Conservation (phyloP, 1,139 yeast species). For the Hemisphaericaspora subhashii region DNA sequence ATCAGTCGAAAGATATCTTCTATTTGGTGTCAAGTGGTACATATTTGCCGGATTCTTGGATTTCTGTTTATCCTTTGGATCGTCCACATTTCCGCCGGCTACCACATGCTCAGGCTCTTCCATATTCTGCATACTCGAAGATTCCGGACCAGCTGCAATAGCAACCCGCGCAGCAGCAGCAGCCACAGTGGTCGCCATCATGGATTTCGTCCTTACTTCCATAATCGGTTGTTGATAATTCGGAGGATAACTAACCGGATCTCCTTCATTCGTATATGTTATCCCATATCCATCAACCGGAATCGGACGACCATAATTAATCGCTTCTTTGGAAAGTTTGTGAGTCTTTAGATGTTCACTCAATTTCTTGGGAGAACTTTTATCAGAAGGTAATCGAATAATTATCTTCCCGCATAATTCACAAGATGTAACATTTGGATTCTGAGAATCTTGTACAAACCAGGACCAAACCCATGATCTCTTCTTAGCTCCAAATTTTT, state of each 20-base stretch:
- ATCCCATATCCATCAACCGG: constrained; percentile 44
- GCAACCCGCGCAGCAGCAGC: background rate
- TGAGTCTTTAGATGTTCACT: constrained; percentile 59
- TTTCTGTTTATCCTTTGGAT: constrained; percentile 5
- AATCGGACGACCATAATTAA: constrained; percentile 34
- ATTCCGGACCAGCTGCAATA: background rate
- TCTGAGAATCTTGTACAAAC: constrained; percentile 51
- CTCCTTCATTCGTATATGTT: constrained; percentile 31
- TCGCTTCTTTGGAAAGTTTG: constrained; percentile 41
- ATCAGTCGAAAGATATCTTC: constrained; percentile 30
- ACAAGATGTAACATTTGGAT: constrained; percentile 55
- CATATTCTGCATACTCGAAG: background rate
- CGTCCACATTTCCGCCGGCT: background rate
- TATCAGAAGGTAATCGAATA: constrained; percentile 49
- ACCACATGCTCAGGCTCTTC: background rate
- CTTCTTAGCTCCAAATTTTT: constrained; percentile 57
- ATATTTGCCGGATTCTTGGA: constrained; percentile 1
- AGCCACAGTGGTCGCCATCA: background rate
- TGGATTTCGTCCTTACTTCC: background rate
- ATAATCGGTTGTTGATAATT: constrained; percentile 4
- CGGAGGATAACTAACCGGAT: constrained; percentile 21
- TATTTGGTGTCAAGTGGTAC: constrained; percentile 4
- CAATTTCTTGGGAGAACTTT: constrained; percentile 60
- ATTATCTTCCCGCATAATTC: constrained; percentile 53
- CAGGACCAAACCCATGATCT: constrained; percentile 65